Evolutionary conservation across 2,329 filamentous ascomycete species (phyloP).

Genomic region (Monosporascus sp.): DNA sequence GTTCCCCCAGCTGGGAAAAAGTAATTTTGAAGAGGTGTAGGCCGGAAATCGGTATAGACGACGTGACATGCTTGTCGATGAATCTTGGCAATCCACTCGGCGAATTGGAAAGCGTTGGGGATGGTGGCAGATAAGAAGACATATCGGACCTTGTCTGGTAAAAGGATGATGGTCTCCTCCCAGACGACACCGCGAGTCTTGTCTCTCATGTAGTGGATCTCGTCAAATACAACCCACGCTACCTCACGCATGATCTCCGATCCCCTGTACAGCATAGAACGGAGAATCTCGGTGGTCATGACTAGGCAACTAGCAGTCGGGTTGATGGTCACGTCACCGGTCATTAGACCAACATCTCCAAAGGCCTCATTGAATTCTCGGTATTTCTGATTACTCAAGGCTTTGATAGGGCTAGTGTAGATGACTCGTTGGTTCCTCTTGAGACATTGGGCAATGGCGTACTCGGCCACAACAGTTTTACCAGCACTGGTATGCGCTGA

Average conservation of each 20-base stretch:
- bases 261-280: conserved; percentile 95
- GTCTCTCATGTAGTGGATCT: conserved; percentile 98
- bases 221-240: conserved; percentile 96
- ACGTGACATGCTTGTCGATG: conserved; percentile 98
- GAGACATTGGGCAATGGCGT: conserved; percentile 94
- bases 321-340: conserved; percentile 98
- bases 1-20: conserved; percentile 92
- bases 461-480: conserved; percentile 97
- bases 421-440: conserved; percentile 98
- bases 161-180: conserved; percentile 97
- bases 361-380: conserved; percentile 94
- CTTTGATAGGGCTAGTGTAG: conserved; percentile 99
- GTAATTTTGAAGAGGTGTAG: conserved; percentile 94
- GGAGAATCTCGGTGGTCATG: conserved; percentile 99
- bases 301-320: conserved; percentile 96
- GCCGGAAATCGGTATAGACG: conserved; percentile 97
- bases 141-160: conserved; percentile 97
- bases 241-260: conserved; percentile 99
- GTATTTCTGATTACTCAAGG: conserved; percentile 97
- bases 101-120: conserved; percentile 97
- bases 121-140: conserved; percentile 98
- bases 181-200: conserved; percentile 93
- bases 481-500: conserved; percentile 96
- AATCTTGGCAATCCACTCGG: conserved; percentile 98
- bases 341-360: conserved; percentile 96